Conservation (phyloP, 2,329 filamentous ascomycete genomes). For the Paecilomyces niveus region DNA sequence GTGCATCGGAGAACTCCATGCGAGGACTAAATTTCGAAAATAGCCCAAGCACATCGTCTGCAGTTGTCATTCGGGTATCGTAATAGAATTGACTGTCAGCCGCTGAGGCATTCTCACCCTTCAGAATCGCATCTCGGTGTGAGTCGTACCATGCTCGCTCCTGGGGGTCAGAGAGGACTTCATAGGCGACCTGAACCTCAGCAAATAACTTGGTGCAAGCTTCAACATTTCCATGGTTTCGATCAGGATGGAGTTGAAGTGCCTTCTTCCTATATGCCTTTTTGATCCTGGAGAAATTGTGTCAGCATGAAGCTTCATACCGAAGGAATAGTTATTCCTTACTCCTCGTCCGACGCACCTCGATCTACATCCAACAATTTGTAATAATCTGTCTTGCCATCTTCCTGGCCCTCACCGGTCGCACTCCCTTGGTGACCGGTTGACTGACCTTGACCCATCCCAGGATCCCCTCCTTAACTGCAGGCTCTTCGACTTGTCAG, state of each 20-base stretch:
- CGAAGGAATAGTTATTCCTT: constrained; percentile 21
- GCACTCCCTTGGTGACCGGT: constrained; percentile 17
- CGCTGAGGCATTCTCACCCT: constrained; percentile 44
- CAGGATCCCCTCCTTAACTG: background rate
- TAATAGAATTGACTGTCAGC: constrained; percentile 51
- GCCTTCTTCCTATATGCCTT: constrained; percentile 88
- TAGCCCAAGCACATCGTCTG: constrained; percentile 69
- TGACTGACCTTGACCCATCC: constrained; percentile 41
- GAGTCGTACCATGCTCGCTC: constrained; percentile 98
- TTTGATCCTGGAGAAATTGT: constrained; percentile 59
- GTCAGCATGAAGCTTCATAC: constrained; percentile 3
- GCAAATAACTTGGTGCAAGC: constrained; percentile 79
- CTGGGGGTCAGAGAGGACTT: constrained; percentile 91
- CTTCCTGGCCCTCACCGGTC: constrained; percentile 12
- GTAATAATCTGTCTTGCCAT: constrained; percentile 50
- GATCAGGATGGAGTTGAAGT: constrained; percentile 88
- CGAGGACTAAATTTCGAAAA: constrained; percentile 73
- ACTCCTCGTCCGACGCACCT: constrained; percentile 75
- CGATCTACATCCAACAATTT: constrained; percentile 69
- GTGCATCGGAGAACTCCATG: constrained; percentile 72
- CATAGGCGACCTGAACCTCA: constrained; percentile 86
- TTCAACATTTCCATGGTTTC: constrained; percentile 81
- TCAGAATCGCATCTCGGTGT: constrained; percentile 77
- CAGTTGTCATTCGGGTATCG: constrained; percentile 68
- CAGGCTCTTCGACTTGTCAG: background rate